Evolutionary conservation across 768 basidiomycete genomes (phyloP).

Genomic region (Leccinum fibrillosum): DNA sequence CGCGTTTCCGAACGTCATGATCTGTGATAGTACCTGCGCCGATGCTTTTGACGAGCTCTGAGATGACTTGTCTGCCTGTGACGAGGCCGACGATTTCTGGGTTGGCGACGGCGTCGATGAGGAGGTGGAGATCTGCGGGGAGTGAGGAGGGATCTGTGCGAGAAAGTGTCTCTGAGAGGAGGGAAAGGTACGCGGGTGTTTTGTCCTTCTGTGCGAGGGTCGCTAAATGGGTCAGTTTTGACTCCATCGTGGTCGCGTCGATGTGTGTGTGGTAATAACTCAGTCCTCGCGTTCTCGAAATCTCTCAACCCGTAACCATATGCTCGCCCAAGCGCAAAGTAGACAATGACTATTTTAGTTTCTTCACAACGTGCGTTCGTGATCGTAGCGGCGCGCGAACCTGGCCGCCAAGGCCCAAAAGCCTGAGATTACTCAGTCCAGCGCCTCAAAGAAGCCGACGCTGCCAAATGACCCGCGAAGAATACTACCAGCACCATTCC

Average conservation of each 20-base stretch:
- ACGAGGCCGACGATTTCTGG: constrained; percentile 82
- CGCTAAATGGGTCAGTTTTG: constrained; percentile 58
- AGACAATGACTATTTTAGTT: too few species aligned
- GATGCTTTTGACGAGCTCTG: constrained; percentile 75
- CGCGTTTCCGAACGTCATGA: constrained; percentile 58
- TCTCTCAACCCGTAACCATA: too few species aligned
- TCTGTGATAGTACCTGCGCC: constrained; percentile 53
- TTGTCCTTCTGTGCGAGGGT: constrained; percentile 82
- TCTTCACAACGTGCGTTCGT: too few species aligned
- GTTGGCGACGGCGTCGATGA: constrained; percentile 80
- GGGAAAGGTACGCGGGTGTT: constrained; percentile 65
- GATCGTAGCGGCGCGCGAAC: too few species aligned
- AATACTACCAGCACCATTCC: constrained; percentile 89
- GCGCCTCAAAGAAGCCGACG: constrained; percentile 91
- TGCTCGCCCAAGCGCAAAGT: too few species aligned
- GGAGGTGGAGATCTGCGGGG: constrained; percentile 56
- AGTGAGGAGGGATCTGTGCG: constrained; percentile 44
- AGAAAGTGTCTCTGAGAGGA: constrained; percentile 65
- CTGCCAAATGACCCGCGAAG: constrained; percentile 92
- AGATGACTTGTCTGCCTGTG: constrained; percentile 82
- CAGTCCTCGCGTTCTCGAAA: too few species aligned
- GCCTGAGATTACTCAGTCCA: constrained; percentile 27
- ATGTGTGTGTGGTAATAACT: not conserved
- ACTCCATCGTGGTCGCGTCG: constrained; percentile 48
- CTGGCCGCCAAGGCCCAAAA: too few species aligned